These are phyloP conservation scores for Lepidium africanum DNA, from an alignment of 345 rosid species.

Conservation along the genomic window DNA sequence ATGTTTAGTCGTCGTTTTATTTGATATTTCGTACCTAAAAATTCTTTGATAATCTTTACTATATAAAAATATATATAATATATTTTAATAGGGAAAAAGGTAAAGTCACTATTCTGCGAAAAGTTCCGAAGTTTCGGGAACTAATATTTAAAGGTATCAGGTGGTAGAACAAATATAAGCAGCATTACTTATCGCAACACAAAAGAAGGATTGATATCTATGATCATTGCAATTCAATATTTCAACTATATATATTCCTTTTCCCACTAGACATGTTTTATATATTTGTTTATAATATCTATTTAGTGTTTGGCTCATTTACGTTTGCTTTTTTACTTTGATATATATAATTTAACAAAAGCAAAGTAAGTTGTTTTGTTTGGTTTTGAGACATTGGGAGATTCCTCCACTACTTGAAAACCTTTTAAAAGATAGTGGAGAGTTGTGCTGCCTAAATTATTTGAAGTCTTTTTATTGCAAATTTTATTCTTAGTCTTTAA, in stretches of 20 bases:
- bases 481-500: not conserved
- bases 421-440: conserved; percentile 26
- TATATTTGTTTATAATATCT: conserved; percentile 21
- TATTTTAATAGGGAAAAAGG: not conserved
- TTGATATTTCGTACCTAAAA: not conserved
- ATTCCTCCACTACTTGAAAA: conserved; percentile 26
- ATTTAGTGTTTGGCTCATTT: conserved; percentile 18
- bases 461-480: not conserved
- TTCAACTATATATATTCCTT: conserved; percentile 7
- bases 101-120: not conserved
- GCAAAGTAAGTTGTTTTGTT: conserved; percentile 23
- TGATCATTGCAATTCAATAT: conserved; percentile 2
- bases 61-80: not conserved
- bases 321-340: conserved; percentile 11
- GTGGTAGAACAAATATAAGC: conserved; percentile 31
- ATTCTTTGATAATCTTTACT: not conserved
- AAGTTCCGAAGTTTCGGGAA: conserved; percentile 25
- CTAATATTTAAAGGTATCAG: conserved; percentile 25
- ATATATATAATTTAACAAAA: not conserved
- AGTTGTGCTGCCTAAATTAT: conserved; percentile 19
- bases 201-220: not conserved
- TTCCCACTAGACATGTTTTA: conserved; percentile 22
- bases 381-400: conserved; percentile 22
- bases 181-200: conserved; percentile 16
- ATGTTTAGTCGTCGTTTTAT: not conserved